A percentile compares a stretch with the other conserved stretches of the same genome.
Evolutionary conservation across 129 eudicot genomes (phyloP).

Genomic region (Erigeron canadensis): DNA sequence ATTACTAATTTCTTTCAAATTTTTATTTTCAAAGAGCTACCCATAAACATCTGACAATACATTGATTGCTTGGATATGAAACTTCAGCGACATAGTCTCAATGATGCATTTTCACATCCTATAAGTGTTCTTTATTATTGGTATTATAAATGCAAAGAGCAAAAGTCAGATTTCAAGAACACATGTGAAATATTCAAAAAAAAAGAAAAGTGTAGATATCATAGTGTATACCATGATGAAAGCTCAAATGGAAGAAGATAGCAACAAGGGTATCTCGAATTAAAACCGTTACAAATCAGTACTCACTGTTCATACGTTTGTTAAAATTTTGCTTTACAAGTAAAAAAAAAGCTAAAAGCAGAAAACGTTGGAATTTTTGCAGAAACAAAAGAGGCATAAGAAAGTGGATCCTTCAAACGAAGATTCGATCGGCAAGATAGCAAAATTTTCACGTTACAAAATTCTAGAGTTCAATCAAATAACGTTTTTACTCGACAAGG

Average conservation of each 20-base stretch:
- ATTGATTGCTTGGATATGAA: too few species aligned
- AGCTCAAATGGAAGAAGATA: neutral
- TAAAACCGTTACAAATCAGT: neutral
- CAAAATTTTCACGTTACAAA: too few species aligned
- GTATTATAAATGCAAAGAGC: neutral
- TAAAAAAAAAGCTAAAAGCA: too few species aligned
- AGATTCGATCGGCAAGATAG: too few species aligned
- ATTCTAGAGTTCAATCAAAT: too few species aligned
- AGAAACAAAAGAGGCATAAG: too few species aligned
- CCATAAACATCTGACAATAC: neutral
- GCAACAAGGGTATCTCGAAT: slow-evolving; percentile 2
- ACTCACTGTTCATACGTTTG: neutral
- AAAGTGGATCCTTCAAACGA: too few species aligned
- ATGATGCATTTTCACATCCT: neutral
- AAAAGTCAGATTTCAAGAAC: neutral
- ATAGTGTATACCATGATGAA: neutral
- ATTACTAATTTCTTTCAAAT: too few species aligned
- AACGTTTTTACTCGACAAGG: too few species aligned
- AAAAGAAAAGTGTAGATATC: neutral
- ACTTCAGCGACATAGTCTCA: neutral
- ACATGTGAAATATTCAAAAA: neutral
- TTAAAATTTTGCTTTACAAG: too few species aligned
- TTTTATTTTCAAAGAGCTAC: neutral
- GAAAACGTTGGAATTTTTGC: too few species aligned
- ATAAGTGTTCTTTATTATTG: neutral